Base-by-base conservation (phyloP, 768 basidiomycete species). In the Mycena olivaceomarginata region DNA sequence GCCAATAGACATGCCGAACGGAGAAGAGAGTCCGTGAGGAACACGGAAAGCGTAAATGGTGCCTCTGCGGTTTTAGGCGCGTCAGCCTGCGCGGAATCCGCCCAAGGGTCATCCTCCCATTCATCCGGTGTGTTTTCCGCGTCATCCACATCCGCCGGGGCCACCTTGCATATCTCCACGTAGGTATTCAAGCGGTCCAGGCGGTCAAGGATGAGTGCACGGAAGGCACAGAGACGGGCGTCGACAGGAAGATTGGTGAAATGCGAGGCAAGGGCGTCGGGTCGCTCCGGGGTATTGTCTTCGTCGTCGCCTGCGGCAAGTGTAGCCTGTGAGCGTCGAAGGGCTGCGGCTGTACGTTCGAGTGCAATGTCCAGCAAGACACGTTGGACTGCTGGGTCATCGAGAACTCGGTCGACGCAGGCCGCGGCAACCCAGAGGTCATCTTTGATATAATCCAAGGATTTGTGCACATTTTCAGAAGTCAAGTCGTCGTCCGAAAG, bases 41-140 rank as follows among this genome's bases (percentile, higher is more conserved):
- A 97, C 12, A 85, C 80, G 12, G 92, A 87, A 25, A 98, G 89
- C 2, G 91, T 80, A 39, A 97, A 81, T 66, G 89, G 88, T 25
- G 84, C 82, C 81, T 85, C 88, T 80, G 76, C 75, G 15, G 87
- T 72, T n/a, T 82, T 79, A 12, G 85, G 72, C 53, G 83, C 74
- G 18, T 80, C 77, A 31, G 81, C 82, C 60, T 86, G 85, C 48
- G 81, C 82, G 0, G 88, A 84, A 62, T 95, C 93, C 48, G 88
- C 92, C 94, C 94, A 96, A 15, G 95, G 94, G 82, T 95, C 94
- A 80, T 94, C 95, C 80, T 92, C 92, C 94, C 94, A 95, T 67
- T 94, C 94, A 56, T 92, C 92, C 70, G 89, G 88, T 25, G 88
- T 87, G 70, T 89, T 89, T 68, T 93, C 92, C 12, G 84, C 85